A percentile compares a stretch with the other conserved stretches of the same genome.
Conservation (phyloP, 257 asterid species). For the Solanum virginianum region DNA sequence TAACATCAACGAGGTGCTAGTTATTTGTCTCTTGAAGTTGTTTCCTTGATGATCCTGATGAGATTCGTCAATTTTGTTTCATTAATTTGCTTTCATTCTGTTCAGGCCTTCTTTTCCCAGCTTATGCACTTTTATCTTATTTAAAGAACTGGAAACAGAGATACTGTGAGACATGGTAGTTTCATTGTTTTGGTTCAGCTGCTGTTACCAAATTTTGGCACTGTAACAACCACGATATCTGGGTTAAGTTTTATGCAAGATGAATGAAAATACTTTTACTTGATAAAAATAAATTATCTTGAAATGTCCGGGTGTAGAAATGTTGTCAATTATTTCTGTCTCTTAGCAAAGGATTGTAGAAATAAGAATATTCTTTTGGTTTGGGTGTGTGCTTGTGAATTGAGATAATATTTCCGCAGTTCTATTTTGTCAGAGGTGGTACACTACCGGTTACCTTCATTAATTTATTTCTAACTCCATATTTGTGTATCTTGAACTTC, state of each 20-base stretch:
- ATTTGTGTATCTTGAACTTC: neutral
- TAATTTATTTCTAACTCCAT: neutral
- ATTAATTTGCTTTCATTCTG: neutral
- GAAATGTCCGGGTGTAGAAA: neutral
- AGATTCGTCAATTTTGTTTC: neutral
- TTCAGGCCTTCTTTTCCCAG: neutral
- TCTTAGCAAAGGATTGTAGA: neutral
- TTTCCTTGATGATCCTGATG: neutral
- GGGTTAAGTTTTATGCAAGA: neutral
- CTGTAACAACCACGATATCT: neutral
- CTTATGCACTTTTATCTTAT: neutral
- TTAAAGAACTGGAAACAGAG: neutral
- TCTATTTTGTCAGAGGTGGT: neutral
- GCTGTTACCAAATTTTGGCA: neutral
- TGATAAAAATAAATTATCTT: neutral
- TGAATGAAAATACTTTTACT: neutral
- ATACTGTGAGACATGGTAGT: neutral
- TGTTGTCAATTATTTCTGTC: neutral
- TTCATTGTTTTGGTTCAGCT: neutral
- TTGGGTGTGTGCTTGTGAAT: neutral
- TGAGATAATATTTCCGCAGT: neutral
- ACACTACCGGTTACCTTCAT: neutral
- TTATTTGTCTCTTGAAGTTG: neutral
- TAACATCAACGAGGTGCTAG: neutral
- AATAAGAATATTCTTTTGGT: neutral